Conservation (phyloP, 768 basidiomycete species). For the Trametes coccinea region DNA sequence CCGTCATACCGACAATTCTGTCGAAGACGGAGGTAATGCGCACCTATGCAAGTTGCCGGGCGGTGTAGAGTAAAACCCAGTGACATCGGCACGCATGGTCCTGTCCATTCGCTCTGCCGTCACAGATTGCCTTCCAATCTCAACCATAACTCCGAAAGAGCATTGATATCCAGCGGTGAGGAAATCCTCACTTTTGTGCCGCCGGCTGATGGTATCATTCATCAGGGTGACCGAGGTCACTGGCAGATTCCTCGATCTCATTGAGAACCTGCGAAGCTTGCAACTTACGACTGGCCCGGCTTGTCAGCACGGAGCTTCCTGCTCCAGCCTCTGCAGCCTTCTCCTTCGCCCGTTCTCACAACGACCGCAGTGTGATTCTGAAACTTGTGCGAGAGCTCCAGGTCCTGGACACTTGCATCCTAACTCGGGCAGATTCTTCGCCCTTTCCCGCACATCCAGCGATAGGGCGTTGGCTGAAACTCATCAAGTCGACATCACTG, state of each 20-base stretch:
- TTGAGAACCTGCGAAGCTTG: conserved; percentile 14
- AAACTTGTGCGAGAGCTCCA: conserved; percentile 11
- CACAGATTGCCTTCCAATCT: conserved; percentile 9
- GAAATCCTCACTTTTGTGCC: conserved; percentile 3
- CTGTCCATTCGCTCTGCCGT: neutral
- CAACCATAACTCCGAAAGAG: neutral
- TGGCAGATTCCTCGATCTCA: conserved; percentile 9
- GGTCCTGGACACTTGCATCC: conserved; percentile 6
- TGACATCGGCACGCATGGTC: neutral
- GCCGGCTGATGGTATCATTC: conserved; percentile 6
- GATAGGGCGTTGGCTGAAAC: conserved; percentile 13
- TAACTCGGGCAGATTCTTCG: conserved; percentile 7
- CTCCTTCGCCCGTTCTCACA: conserved; percentile 16
- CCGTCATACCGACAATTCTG: neutral
- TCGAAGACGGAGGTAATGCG: neutral
- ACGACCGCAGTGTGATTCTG: conserved; percentile 22
- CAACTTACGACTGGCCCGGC: neutral
- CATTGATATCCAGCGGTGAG: neutral
- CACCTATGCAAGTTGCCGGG: neutral
- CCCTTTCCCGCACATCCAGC: conserved; percentile 14
- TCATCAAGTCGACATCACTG: conserved; percentile 18
- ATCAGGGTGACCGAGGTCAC: conserved; percentile 21
- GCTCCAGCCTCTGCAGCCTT: neutral
- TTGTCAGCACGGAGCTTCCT: conserved; percentile 3
- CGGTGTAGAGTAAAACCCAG: neutral